phyloP scores from a whole-genome alignment of 1,284 basidiomycete genomes.

The Pseudozyma flocculosa region DNA sequence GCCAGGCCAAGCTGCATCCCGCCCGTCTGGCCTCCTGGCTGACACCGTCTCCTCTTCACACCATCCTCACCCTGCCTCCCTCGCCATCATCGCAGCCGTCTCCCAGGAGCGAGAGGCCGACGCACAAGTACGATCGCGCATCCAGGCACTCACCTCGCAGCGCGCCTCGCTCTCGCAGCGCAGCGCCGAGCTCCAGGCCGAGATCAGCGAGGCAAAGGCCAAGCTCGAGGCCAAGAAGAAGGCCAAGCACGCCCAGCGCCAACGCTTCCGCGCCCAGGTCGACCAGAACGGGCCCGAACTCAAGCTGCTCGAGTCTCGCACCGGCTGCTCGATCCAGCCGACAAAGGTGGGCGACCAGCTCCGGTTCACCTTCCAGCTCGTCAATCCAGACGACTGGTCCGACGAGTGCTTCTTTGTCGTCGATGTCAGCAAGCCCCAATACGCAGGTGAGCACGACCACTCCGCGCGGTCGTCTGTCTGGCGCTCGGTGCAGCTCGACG shows the following conservation, averaged over 20 bases:
- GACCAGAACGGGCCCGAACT: slow-evolving; percentile 45
- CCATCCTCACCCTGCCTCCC: too few relatives aligned
- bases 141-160: slow-evolving; percentile 38
- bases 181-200: slow-evolving; percentile 34
- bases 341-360: slow-evolving; percentile 39
- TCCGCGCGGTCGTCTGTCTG: background rate
- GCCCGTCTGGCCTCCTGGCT: too few relatives aligned
- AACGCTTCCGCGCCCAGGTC: slow-evolving; percentile 36
- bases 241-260: slow-evolving; percentile 29
- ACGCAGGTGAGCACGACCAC: slow-evolving; percentile 6
- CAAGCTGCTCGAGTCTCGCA: slow-evolving; percentile 32
- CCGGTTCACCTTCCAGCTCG: slow-evolving; percentile 37
- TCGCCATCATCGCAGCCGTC: slow-evolving; percentile 12
- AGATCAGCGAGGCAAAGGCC: slow-evolving; percentile 37
- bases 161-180: slow-evolving; percentile 38
- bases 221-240: slow-evolving; percentile 32
- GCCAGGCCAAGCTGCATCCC: too few relatives aligned
- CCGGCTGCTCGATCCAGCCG: slow-evolving; percentile 35
- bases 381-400: slow-evolving; percentile 37
- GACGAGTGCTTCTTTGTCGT: slow-evolving; percentile 37
- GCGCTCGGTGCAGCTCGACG: background rate
- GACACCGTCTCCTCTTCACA: too few relatives aligned
- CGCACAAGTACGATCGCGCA: slow-evolving; percentile 29
- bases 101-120: slow-evolving; percentile 42
- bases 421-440: slow-evolving; percentile 31